Base-by-base conservation (phyloP, 345 rosid species). In the Passiflora organensis region DNA sequence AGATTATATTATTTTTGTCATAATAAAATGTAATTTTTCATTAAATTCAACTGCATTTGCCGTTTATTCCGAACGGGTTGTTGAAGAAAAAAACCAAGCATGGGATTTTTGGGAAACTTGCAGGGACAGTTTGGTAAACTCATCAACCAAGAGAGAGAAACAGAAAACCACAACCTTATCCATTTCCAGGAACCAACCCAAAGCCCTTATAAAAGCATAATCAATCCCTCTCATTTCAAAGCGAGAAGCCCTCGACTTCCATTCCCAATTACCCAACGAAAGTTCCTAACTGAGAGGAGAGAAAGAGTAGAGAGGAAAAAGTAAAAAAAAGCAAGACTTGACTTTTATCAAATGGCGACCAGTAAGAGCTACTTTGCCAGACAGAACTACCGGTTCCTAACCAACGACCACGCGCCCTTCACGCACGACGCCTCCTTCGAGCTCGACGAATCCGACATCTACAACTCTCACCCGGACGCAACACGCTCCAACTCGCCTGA, bases 371-470 rank as follows among this genome's bases (percentile, higher is more conserved):
- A 80, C 84, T 76, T 82, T 52, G 67, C 83, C 0, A 51, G 90
- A n/a, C 80, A 77, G 6, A 76, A 63, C 78, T 76, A 79, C 78
- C 86, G 91, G 5, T 93, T 77, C 65, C 77, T 93, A 55, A 47
- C 84, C 32, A 54, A 59, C 64, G 93, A 85, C 62, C 74, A 72
- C 41, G 68, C 73, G 45, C 58, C 53, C 44, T n/a, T 63, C 57
- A 8, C 72, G 13, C 38, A 53, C 56, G 80, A 78, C 64, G 23
- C 84, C 6, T 60, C 78, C 0, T 77, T 89, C 77, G 99, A 93
- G 65, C 79, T 93, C 69, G 89, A 93, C 25, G 99, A 93, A 86
- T 73, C 94, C 0, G 99, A 93, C 65, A 43, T 93, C 50, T 84
- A 78, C 70, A 44, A 22, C 49, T 53, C 34, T 22, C n/a, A 41